Evolutionary conservation across 192 early-diverging fungal species (phyloP).

Genomic region (Backusella parvicylindrica): DNA sequence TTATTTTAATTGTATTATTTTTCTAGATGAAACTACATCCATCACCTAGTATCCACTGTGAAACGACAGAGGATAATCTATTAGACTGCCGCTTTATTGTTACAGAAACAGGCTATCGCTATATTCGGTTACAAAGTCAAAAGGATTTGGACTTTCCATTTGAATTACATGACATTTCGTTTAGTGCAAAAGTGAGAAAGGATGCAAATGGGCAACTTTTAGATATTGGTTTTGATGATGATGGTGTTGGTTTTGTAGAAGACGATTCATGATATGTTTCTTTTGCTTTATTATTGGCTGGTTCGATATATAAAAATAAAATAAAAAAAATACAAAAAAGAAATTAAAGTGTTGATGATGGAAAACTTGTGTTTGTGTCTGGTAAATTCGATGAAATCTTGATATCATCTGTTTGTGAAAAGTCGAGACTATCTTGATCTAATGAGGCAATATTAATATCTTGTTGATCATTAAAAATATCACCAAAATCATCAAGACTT

Average conservation of each 20-base stretch:
- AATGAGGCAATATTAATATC: not conserved
- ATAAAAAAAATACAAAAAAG: not conserved
- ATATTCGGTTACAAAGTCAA: constrained; percentile 33
- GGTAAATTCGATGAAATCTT: not conserved
- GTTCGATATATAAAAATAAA: not conserved
- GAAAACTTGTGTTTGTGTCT: not conserved
- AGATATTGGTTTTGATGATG: constrained; percentile 21
- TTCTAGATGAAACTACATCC: constrained; percentile 6
- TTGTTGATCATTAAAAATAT: not conserved
- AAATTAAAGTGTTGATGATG: not conserved
- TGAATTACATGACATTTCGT: constrained; percentile 37
- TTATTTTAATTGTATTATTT: not conserved
- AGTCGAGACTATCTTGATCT: not conserved
- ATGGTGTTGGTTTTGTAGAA: constrained; percentile 21
- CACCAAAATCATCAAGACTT: not conserved
- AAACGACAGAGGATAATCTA: not conserved
- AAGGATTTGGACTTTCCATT: constrained; percentile 27
- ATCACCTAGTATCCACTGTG: not conserved
- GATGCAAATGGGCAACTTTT: constrained; percentile 25
- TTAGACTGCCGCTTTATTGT: constrained; percentile 31
- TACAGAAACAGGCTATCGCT: constrained; percentile 35
- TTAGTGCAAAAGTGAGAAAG: constrained; percentile 27
- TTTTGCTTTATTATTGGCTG: not conserved
- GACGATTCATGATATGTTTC: constrained; percentile 11
- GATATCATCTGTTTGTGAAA: not conserved